These are phyloP conservation scores for Exophiala spinifera DNA, from an alignment of 2,329 filamentous ascomycete species.

Conservation along the genomic window DNA sequence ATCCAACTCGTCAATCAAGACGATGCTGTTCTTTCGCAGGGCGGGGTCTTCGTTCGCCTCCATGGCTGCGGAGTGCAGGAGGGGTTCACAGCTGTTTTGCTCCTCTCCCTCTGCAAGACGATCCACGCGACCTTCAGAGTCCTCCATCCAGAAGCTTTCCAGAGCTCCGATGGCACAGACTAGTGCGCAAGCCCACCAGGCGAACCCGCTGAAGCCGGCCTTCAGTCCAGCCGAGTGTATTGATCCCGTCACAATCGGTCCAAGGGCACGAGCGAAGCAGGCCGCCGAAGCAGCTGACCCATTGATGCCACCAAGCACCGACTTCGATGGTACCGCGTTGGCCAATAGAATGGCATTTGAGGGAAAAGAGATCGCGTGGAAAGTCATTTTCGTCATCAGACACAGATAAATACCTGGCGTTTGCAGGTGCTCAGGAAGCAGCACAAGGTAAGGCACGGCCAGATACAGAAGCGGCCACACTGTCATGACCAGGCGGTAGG, in stretches of 20 bases:
- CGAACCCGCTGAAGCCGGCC: slow-evolving; percentile 78
- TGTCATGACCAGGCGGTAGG: slow-evolving; percentile 77
- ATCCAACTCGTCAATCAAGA: slow-evolving; percentile 26
- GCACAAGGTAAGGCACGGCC: slow-evolving; percentile 79
- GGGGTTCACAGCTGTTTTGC: slow-evolving; percentile 31
- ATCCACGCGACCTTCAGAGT: slow-evolving; percentile 51
- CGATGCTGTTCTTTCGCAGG: slow-evolving; percentile 13
- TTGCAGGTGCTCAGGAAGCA: slow-evolving; percentile 70
- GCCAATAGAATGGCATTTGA: slow-evolving; percentile 84
- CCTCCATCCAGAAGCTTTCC: slow-evolving; percentile 72
- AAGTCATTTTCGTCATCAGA: slow-evolving; percentile 88
- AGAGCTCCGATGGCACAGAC: slow-evolving; percentile 73
- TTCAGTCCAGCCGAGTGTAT: slow-evolving; percentile 78
- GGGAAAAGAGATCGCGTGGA: slow-evolving; percentile 86
- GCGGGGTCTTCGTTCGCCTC: slow-evolving; percentile 19
- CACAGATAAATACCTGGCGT: slow-evolving; percentile 73
- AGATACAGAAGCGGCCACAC: slow-evolving; percentile 87
- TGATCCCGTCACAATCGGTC: slow-evolving; percentile 81
- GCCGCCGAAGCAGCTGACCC: slow-evolving; percentile 88
- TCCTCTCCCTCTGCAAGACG: slow-evolving; percentile 44
- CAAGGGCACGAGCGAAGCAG: slow-evolving; percentile 81
- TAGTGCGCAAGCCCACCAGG: slow-evolving; percentile 86
- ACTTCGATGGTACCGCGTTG: slow-evolving; percentile 79
- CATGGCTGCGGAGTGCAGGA: slow-evolving; percentile 30
- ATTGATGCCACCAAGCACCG: slow-evolving; percentile 87